These are phyloP conservation scores for Grifola frondosa DNA, from an alignment of 1,284 basidiomycete species.

Conservation along the genomic window DNA sequence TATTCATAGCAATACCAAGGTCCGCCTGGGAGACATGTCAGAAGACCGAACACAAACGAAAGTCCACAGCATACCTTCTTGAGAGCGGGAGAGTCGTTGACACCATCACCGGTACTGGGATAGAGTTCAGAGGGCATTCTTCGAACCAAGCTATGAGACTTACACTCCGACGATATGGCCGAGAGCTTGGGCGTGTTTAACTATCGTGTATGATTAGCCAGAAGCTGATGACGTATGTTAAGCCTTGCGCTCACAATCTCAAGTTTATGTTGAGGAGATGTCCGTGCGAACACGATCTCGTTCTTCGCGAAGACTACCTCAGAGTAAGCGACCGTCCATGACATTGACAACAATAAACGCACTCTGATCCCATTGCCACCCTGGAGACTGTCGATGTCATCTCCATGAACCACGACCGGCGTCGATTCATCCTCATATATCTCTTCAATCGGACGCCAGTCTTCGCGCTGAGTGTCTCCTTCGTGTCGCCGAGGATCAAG, in stretches of 20 bases:
- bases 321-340: not conserved
- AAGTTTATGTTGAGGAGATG: slow-evolving; percentile 70
- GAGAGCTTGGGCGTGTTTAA: slow-evolving; percentile 67
- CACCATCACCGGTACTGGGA: slow-evolving; percentile 57
- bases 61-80: slow-evolving; percentile 57
- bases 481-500: slow-evolving; percentile 60
- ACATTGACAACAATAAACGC: slow-evolving; percentile 1
- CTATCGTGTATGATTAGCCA: slow-evolving; percentile 29
- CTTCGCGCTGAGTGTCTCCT: slow-evolving; percentile 54
- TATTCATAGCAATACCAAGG: slow-evolving; percentile 74
- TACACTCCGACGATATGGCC: slow-evolving; percentile 73
- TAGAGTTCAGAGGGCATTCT: slow-evolving; percentile 1
- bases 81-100: slow-evolving; percentile 69
- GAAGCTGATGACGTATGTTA: not conserved
- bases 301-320: slow-evolving; percentile 57
- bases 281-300: slow-evolving; percentile 72
- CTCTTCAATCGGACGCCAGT: slow-evolving; percentile 55
- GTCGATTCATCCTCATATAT: slow-evolving; percentile 68
- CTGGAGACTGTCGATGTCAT: slow-evolving; percentile 59
- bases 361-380: slow-evolving; percentile 76
- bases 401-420: slow-evolving; percentile 66
- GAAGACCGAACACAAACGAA: not conserved
- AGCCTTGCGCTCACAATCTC: slow-evolving; percentile 68
- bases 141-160: slow-evolving; percentile 25
- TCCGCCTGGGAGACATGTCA: slow-evolving; percentile 43